A percentile compares a stretch with the other conserved stretches of the same genome.
These are phyloP conservation scores for Lipomyces sp. DNA, from an alignment of 805 yeast species.

Conservation along the genomic window DNA sequence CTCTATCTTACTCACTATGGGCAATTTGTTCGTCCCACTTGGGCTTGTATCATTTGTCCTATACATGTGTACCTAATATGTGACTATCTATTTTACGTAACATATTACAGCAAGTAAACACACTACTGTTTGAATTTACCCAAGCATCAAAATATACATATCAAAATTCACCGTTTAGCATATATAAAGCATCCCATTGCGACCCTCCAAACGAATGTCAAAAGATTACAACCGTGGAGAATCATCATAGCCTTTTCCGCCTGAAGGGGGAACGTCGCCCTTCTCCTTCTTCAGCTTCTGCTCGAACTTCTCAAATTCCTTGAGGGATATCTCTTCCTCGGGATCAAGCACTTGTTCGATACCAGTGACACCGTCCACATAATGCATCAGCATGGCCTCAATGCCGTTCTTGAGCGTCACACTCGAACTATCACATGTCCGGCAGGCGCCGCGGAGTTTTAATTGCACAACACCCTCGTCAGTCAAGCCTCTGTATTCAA, in stretches of 20 bases:
- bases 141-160: not conserved
- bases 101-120: not conserved
- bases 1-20: too few relatives aligned
- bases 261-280: constrained; percentile 16
- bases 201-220: constrained; percentile 1
- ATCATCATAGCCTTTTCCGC: constrained; percentile 12
- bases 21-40: too few relatives aligned
- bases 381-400: constrained; percentile 95
- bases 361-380: constrained; percentile 90
- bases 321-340: constrained; percentile 71
- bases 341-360: constrained; percentile 89
- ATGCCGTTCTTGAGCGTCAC: constrained; percentile 94
- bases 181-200: not conserved
- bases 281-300: constrained; percentile 52
- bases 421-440: constrained; percentile 87
- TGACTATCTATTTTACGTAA: not conserved
- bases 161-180: not conserved
- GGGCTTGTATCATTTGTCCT: too few relatives aligned
- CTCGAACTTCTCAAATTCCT: constrained; percentile 86
- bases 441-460: constrained; percentile 93
- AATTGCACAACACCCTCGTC: constrained; percentile 88
- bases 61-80: too few relatives aligned
- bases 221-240: constrained; percentile 8
- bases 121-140: not conserved
- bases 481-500: constrained; percentile 83